Evolutionary conservation across 441 rosid genomes (phyloP).

Genomic region (Syzygium syzygioides): DNA sequence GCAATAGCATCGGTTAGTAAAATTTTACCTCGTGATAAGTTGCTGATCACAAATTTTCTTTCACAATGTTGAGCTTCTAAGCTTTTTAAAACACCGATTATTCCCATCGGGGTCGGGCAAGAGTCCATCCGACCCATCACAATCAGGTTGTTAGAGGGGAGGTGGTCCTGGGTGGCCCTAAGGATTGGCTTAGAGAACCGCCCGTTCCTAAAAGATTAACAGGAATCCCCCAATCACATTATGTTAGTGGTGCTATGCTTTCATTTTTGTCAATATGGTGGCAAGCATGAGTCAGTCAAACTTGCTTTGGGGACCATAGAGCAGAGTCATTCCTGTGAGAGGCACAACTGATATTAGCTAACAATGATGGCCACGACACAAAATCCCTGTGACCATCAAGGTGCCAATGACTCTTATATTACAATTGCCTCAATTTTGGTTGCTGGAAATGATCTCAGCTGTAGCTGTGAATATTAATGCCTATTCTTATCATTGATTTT

Average conservation of each 20-base stretch:
- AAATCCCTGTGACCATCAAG: not conserved
- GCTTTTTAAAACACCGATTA: not conserved
- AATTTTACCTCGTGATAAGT: not conserved
- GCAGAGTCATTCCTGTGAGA: not conserved
- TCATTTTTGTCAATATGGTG: not conserved
- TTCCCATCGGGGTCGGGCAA: not conserved
- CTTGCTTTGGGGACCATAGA: not conserved
- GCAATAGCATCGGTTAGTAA: not conserved
- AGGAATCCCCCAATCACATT: not conserved
- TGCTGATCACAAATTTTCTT: not conserved
- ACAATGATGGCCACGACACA: not conserved
- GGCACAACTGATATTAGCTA: not conserved
- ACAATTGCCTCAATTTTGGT: not conserved
- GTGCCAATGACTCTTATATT: not conserved
- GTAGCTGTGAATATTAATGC: not conserved
- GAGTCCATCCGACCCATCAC: not conserved
- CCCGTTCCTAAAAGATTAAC: not conserved
- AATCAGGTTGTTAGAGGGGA: not conserved
- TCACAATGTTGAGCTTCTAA: not conserved
- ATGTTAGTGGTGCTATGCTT: not conserved
- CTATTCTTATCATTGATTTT: not conserved
- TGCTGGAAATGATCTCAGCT: not conserved
- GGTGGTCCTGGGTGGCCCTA: not conserved
- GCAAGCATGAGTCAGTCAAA: not conserved
- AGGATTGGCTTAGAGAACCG: not conserved